Evolutionary conservation across 805 yeast genomes (phyloP), one percentile per base, ranked within the genome.

Genomic region (Metschnikowia reukaufii): DNA sequence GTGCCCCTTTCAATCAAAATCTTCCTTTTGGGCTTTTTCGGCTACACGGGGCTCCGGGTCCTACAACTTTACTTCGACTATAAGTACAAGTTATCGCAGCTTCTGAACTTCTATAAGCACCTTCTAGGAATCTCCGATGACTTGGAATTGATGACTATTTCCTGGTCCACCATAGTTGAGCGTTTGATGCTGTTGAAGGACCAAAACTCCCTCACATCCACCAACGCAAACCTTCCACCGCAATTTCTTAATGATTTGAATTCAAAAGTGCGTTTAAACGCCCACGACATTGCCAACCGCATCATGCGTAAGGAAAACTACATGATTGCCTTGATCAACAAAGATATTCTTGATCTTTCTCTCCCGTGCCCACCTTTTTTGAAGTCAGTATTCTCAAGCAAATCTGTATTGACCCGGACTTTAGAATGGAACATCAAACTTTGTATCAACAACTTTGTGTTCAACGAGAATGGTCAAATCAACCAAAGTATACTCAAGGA

Each of bases 291-390:
- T 42, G 98, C 97, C 12, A 95, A 94, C 62, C 74, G 99, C 48
- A 86, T 94, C 47, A 91, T 94, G 99, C 74, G 99, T 50, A 88
- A 84, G 55, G 99, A 94, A 50, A 94, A 94, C 62, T 94, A 91
- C 64, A 76, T 90, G 75, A 89, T 94, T 61, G 97, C 97, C 1
- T 67, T 94, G 55, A 83, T 88, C 58, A 91, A 89, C 65, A 87
- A 83, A 55, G 81, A 86, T 48, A 70, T 92, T 1, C 66, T 92
- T 36, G 86, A 86, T 58, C 68, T 88, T 19, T 74, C 86, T 0
- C 62, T 56, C 13, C 89, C 46, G 20, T 56, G 39, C 15, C 61
- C 48, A 15, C 49, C 52, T n/a, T 32, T 58, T 29, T 30, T 58
- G 18, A 15, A 32, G 42, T 47, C 48, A 7, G 27, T 58, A n/a